These are phyloP conservation scores for Globisporangium barbulae DNA, from an alignment of 352 stramenopile species.

Conservation along the genomic window DNA sequence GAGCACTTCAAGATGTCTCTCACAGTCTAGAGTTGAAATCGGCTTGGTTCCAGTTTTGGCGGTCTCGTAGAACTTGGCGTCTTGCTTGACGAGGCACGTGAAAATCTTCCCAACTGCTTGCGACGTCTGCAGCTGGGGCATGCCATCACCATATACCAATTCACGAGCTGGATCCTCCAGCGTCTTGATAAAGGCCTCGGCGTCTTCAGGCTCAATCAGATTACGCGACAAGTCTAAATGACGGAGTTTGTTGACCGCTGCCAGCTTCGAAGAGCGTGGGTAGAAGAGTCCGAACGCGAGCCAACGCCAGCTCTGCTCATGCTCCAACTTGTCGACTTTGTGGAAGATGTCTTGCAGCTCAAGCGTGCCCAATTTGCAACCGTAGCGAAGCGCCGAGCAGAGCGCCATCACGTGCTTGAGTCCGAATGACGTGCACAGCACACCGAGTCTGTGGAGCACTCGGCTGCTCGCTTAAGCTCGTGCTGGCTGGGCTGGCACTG, in stretches of 20 bases:
- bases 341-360: neutral
- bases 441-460: neutral
- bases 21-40: neutral
- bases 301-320: constrained; percentile 11
- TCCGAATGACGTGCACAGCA: neutral
- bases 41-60: neutral
- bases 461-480: neutral
- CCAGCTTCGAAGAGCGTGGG: constrained; percentile 5
- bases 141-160: constrained; percentile 1
- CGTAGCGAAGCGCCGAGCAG: constrained; percentile 6
- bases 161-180: constrained; percentile 1
- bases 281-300: constrained; percentile 15
- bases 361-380: neutral
- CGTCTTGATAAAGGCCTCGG: neutral
- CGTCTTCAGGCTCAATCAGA: neutral
- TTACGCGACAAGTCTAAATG: neutral
- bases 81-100: neutral
- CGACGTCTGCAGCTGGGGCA: neutral
- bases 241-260: neutral
- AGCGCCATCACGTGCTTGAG: neutral
- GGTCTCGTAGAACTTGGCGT: constrained; percentile 3
- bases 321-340: neutral
- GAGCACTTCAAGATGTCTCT: constrained; percentile 5
- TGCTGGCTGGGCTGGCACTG: neutral
- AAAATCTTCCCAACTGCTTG: neutral